Evolutionary conservation across 306 rosid species (phyloP), one percentile per base, ranked within the genome.

Genomic region (Rosa multiflora): DNA sequence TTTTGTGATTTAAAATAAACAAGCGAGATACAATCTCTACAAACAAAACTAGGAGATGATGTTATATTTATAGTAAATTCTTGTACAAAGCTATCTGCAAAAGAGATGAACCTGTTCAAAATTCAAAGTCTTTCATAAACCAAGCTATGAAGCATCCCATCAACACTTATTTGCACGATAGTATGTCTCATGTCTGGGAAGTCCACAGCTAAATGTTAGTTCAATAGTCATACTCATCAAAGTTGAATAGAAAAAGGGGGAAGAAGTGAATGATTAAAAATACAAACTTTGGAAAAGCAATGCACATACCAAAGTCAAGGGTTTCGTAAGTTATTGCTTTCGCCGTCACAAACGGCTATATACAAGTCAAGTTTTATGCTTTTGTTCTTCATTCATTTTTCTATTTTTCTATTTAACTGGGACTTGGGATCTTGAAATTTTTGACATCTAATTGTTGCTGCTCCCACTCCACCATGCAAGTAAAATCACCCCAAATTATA

Each of bases 301-400:
- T 26, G 72, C 66, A 37, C 42, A 14, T 8, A 53, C 61, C 20
- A 67, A 29, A 62, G 79, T 62, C 72, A 18, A 44, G 21, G 32
- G 48, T 18, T 10, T 37, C 39, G 13, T 5, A 12, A 12, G 43
- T 59, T 39, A 1, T n/a, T 52, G 68, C 62, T 75, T 82, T 75
- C 20, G 75, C 78, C 58, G 76, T 79, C 58, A n/a, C 72, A 35
- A 82, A 75, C 83, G 86, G 86, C 86, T 79, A 83, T 71, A 61
- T 26, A 75, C 73, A 83, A 29, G 42, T 47, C 66, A 59, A 29
- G 73, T 49, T 53, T 56, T 82, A 66, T 46, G 52, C 15, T 73
- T 40, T 70, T 61, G 26, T 14, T 47, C 51, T 46, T 14, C 7
- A 13, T 12, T 15, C 15, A 29, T 73, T 49, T 55, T 7, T 8